phyloP scores from a whole-genome alignment of 768 basidiomycete genomes.

The Suillus weaverae region DNA sequence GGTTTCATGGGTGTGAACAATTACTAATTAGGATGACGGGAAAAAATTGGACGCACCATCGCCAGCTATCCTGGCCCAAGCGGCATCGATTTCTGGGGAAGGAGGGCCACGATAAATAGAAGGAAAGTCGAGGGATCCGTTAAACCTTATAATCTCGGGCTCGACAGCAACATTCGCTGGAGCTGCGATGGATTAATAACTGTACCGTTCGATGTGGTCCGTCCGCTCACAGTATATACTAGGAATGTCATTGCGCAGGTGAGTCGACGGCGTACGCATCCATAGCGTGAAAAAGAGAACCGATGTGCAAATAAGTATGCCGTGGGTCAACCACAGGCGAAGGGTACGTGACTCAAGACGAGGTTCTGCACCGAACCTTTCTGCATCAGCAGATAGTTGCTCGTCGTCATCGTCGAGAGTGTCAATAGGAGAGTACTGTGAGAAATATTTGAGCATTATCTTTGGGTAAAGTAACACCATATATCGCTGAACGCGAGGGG shows the following conservation, averaged over 20 bases:
- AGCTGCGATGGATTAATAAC: background rate
- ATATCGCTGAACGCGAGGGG: background rate
- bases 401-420: background rate
- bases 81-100: constrained; percentile 13
- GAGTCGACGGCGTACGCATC: background rate
- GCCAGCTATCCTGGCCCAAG: constrained; percentile 7
- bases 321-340: constrained; percentile 8
- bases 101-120: constrained; percentile 15
- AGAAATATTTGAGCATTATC: background rate
- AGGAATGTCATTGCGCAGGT: background rate
- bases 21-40: background rate
- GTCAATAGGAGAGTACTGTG: background rate
- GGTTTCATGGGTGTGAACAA: background rate
- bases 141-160: constrained; percentile 7
- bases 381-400: background rate
- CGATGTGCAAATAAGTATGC: background rate
- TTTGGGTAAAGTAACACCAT: background rate
- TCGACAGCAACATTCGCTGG: constrained; percentile 14
- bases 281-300: constrained; percentile 13
- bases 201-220: background rate
- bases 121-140: constrained; percentile 8
- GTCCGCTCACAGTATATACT: background rate
- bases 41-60: constrained; percentile 2
- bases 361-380: background rate
- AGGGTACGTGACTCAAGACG: background rate